Evolutionary conservation across 2,329 filamentous ascomycete species (phyloP).

Genomic region (Diaporthe capsici): DNA sequence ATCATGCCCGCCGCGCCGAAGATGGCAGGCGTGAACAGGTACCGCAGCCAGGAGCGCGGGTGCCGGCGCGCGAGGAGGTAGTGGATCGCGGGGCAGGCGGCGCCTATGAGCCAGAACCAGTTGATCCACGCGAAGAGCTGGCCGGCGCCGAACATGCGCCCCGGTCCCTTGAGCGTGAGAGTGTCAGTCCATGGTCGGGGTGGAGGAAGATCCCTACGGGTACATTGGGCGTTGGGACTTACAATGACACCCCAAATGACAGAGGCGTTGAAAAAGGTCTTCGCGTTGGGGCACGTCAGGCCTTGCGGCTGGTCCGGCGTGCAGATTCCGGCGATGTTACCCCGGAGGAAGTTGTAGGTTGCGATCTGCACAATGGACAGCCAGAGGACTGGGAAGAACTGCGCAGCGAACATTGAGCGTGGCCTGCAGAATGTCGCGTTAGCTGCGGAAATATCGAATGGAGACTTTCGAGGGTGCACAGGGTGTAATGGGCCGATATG

Average conservation of each 20-base stretch:
- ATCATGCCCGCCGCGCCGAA: slow-evolving; percentile 48
- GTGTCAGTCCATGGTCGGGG: not conserved
- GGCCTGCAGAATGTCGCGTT: not conserved
- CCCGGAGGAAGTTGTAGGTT: slow-evolving; percentile 56
- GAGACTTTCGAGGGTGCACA: not conserved
- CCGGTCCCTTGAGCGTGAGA: slow-evolving; percentile 42
- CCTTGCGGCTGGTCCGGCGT: slow-evolving; percentile 43
- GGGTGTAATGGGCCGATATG: not conserved
- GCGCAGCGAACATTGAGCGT: slow-evolving; percentile 33
- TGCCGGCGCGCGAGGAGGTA: slow-evolving; percentile 44
- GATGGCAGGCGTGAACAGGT: slow-evolving; percentile 50
- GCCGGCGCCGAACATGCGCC: slow-evolving; percentile 49
- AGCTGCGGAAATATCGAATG: not conserved
- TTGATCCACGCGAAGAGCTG: slow-evolving; percentile 49
- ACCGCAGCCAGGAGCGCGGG: slow-evolving; percentile 45
- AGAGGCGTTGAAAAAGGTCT: slow-evolving; percentile 54
- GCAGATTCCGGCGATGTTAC: slow-evolving; percentile 63
- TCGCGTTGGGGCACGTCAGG: slow-evolving; percentile 52
- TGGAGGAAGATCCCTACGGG: too few relatives aligned
- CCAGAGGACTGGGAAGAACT: slow-evolving; percentile 42
- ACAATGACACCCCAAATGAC: slow-evolving; percentile 56
- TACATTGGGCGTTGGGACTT: not conserved
- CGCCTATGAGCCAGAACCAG: slow-evolving; percentile 50
- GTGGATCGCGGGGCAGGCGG: slow-evolving; percentile 45
- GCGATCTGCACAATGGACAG: slow-evolving; percentile 58